Evolutionary conservation across 257 asterid genomes (phyloP), one percentile per base, ranked within the genome.

Genomic region (Plantago major): DNA sequence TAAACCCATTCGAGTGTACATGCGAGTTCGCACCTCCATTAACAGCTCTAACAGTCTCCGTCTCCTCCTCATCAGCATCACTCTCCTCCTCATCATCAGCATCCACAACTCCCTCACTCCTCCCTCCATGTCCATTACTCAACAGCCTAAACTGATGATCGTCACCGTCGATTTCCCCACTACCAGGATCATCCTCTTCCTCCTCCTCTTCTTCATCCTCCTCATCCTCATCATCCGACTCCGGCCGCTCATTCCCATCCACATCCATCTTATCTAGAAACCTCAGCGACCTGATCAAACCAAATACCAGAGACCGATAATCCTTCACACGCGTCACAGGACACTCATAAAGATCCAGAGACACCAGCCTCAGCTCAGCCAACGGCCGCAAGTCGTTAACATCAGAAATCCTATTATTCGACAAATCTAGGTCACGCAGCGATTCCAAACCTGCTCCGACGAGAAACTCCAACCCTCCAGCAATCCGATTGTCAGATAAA

Each of bases 201-300:
- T 79, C 96, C 0, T 69, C 74, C 6, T 76, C 84, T 0, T 82
- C 89, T 0, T 84, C 95, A 3, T 83, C 97, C 73, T 83, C 95
- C 5, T 76, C 84, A 0, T 82, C 97, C 76, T 92, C 98, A 0
- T 91, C 98, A 42, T 90, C 96, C 5, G 95, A 89, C 68, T 86
- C 99, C 2, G 95, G 96, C 74, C 97, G 79, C 84, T 86, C 99
- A 52, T 89, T 86, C 64, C 81, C 99, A 60, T 92, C 97, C 0
- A 84, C 87, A 28, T 92, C 99, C 95, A 89, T 92, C 78, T 92
- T 92, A 81, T 92, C 99, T 82, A 89, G 71, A 74, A 80, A 89
- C 74, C 80, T 86, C 74, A 92, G 73, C 33, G 95, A 86, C 79
- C 74, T 74, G 74, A 89, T 89, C 87, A 92, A 75, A 13, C 90